A percentile compares a stretch with the other conserved stretches of the same genome.
These are phyloP conservation scores for Aristolochia californica DNA, from an alignment of 164 flowering plant species.

Conservation along the genomic window DNA sequence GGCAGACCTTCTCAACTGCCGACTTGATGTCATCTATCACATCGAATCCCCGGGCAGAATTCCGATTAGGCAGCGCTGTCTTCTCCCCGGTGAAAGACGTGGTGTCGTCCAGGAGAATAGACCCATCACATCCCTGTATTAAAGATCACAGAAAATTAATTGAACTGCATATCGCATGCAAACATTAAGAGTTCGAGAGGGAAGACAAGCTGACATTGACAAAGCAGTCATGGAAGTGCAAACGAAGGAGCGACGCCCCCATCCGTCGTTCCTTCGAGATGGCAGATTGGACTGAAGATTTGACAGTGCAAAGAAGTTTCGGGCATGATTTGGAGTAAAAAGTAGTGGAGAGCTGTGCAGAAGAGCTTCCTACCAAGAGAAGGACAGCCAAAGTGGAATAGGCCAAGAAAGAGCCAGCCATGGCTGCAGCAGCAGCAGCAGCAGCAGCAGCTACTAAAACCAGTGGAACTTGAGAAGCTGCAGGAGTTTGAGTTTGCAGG, in stretches of 20 bases:
- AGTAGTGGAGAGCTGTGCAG: slow-evolving; percentile 58
- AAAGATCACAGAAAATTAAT: no score
- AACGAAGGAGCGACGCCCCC: slow-evolving; percentile 65
- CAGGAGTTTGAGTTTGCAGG: no score
- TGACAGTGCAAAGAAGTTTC: slow-evolving; percentile 27
- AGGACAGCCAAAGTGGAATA: neutral
- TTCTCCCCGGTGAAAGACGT: slow-evolving; percentile 24
- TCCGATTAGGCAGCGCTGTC: slow-evolving; percentile 19
- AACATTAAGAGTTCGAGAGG: no score
- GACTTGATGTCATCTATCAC: slow-evolving; percentile 30
- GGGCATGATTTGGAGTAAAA: slow-evolving; percentile 64
- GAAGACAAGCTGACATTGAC: no score
- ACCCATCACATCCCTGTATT: slow-evolving; percentile 32
- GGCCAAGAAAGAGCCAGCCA: slow-evolving; percentile 7
- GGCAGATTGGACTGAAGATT: slow-evolving; percentile 37
- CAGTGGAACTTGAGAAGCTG: no score
- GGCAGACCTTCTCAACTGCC: slow-evolving; percentile 24
- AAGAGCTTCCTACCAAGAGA: slow-evolving; percentile 23
- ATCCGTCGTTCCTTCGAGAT: slow-evolving; percentile 48
- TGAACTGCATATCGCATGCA: no score
- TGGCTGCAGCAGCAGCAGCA: neutral
- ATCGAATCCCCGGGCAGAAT: slow-evolving; percentile 28
- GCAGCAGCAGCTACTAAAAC: no score
- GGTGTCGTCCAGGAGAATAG: slow-evolving; percentile 28
- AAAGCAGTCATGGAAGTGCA: slow-evolving; percentile 74